Evolutionary conservation across 2,329 filamentous ascomycete species (phyloP).

Genomic region (Achaetomium macrosporum): DNA sequence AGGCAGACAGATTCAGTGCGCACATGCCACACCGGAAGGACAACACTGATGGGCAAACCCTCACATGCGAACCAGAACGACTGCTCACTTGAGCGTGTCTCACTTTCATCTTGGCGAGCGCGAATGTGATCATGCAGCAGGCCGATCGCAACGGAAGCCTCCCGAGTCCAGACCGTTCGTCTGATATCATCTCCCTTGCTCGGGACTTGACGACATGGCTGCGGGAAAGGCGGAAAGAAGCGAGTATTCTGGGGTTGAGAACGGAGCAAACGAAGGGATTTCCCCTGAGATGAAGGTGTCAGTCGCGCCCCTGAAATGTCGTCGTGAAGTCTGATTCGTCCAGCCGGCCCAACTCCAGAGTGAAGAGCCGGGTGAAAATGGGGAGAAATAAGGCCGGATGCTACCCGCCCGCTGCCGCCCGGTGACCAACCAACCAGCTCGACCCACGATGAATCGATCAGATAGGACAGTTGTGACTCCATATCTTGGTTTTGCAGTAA

Average conservation of each 20-base stretch:
- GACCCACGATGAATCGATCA: neutral
- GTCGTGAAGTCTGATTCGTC: conserved; percentile 18
- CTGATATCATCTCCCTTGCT: neutral
- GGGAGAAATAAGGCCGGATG: conserved; percentile 22
- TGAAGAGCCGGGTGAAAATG: conserved; percentile 6
- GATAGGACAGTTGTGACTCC: neutral
- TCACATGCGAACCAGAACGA: neutral
- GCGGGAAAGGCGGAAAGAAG: conserved; percentile 14
- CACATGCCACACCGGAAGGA: neutral
- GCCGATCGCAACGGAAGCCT: neutral
- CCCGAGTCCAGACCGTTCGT: neutral
- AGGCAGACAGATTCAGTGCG: neutral
- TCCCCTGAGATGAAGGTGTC: conserved; percentile 18
- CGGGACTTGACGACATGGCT: neutral
- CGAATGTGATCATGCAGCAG: neutral
- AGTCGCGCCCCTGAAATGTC: conserved; percentile 6
- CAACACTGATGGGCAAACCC: neutral
- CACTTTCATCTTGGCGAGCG: neutral
- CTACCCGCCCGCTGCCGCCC: conserved; percentile 14
- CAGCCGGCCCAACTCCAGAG: conserved; percentile 7
- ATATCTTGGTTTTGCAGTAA: neutral
- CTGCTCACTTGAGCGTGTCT: conserved; percentile 6
- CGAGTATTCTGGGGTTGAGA: conserved; percentile 9
- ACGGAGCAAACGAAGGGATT: conserved; percentile 3
- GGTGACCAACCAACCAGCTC: conserved; percentile 5